Base-by-base conservation (phyloP, 331 rosid genomes). In the Spiraea crenata region DNA sequence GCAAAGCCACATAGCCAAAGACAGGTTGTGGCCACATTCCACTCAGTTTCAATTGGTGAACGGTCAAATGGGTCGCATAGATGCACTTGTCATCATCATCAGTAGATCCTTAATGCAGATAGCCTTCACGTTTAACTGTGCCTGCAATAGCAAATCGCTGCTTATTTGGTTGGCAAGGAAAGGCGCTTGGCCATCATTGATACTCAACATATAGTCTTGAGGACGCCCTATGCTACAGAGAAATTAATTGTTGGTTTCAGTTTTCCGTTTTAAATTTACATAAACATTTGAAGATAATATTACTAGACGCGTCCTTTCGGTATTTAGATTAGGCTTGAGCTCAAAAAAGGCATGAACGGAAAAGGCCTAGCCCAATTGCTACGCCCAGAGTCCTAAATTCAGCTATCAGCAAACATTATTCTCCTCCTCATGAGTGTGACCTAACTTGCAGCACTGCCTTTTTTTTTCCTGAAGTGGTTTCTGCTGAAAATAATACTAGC, bases 61-160 rank as follows among this genome's bases (percentile, higher is more conserved):
- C 3, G 42, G 61, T 57, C 68, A 46, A 75, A 58, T 49, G 31
- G 68, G 55, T 39, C 14, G 67, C 55, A 25, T 19, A 50, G 35
- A 41, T 70, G 45, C 56, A 52, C 13, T 66, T 68, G 72, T 68
- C 62, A 68, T 62, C 62, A 10, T 52, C 62, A 39, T 1, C 7
- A 50, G 59, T 38, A 50, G 39, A 57, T 40, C 41, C 62, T 5
- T 7, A 25, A 39, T 16, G 65, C 48, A n/a, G 47, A 4, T 61
- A 20, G 45, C 45, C 42, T 56, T 58, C 44, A 58, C 63, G 5
- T 58, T 58, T 35, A 35, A 58, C 35, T 58, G 16, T 58, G 45
- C 44, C 64, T 45, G 4, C 25, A 12, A 37, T 34, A 13, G 34
- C 15, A 3, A 0, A 58, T 25, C 31, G 4, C 46, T 15, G 25